Evolutionary conservation across 2,329 filamentous ascomycete genomes (phyloP).

Genomic region (Apiospora sp.): DNA sequence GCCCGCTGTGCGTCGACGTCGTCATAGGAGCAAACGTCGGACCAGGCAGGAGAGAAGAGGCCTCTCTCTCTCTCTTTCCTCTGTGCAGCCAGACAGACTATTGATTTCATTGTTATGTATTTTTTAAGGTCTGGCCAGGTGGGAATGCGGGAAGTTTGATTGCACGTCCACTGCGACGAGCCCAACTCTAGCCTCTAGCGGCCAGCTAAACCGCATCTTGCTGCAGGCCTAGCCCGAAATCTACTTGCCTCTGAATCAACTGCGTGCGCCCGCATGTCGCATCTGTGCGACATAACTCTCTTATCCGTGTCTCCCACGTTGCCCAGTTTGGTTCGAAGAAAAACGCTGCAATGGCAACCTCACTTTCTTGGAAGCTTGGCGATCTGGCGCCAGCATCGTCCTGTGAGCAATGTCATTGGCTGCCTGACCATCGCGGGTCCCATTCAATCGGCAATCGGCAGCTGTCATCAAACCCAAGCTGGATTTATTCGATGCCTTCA

Average conservation of each 20-base stretch:
- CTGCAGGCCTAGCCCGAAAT: neutral
- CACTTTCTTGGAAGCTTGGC: conserved; percentile 5
- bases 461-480: neutral
- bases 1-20: neutral
- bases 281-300: neutral
- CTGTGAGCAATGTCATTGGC: neutral
- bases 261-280: conserved; percentile 6
- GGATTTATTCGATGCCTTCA: neutral
- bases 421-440: neutral
- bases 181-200: conserved; percentile 6
- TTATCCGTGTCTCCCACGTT: neutral
- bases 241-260: neutral
- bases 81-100: neutral
- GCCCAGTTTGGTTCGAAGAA: neutral
- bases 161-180: conserved; percentile 7
- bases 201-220: neutral
- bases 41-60: neutral
- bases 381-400: neutral
- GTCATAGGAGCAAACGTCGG: conserved; percentile 13
- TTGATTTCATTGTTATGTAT: conserved; percentile 17
- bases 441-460: conserved; percentile 10
- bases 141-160: conserved; percentile 21
- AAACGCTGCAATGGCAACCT: neutral
- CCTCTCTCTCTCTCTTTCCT: neutral
- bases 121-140: conserved; percentile 6